Evolutionary conservation across 1,139 yeast genomes (phyloP).

Genomic region (Pichia terricola): DNA sequence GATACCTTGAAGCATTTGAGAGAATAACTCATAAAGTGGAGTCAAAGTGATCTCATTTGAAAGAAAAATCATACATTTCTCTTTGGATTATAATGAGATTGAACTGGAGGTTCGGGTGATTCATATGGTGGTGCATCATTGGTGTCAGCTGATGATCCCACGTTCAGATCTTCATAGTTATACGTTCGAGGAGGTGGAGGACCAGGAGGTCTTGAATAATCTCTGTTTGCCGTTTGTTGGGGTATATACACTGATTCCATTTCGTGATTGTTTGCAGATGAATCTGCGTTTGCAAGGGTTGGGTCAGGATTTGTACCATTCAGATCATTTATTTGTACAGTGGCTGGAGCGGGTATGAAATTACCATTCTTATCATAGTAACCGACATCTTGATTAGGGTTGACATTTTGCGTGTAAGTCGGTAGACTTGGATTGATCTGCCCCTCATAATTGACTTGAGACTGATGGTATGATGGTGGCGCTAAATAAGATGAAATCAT

Average conservation of each 20-base stretch:
- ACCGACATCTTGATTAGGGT: conserved; percentile 63
- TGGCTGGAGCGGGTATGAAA: conserved; percentile 28
- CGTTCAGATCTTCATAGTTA: not conserved
- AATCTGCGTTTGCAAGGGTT: not conserved
- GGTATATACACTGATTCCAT: not conserved
- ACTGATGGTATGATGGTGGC: conserved; percentile 76
- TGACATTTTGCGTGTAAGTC: conserved; percentile 53
- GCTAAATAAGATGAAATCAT: conserved; percentile 82
- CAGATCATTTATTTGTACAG: conserved; percentile 7
- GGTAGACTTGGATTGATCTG: conserved; percentile 47
- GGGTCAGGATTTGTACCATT: not conserved
- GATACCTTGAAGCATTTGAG: no score
- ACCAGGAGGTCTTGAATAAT: conserved; percentile 7
- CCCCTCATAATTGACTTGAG: conserved; percentile 52
- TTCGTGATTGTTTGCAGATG: not conserved
- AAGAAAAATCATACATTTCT: no score
- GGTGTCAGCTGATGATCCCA: conserved; percentile 2
- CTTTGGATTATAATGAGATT: conserved; percentile 1
- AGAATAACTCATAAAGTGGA: no score
- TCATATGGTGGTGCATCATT: conserved; percentile 6
- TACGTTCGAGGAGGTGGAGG: conserved; percentile 4
- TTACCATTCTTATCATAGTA: conserved; percentile 66
- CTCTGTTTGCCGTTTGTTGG: conserved; percentile 2
- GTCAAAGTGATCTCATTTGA: no score
- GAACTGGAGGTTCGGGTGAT: conserved; percentile 3